phyloP scores from a whole-genome alignment of 1,284 basidiomycete species.

The Cerrena zonata region DNA sequence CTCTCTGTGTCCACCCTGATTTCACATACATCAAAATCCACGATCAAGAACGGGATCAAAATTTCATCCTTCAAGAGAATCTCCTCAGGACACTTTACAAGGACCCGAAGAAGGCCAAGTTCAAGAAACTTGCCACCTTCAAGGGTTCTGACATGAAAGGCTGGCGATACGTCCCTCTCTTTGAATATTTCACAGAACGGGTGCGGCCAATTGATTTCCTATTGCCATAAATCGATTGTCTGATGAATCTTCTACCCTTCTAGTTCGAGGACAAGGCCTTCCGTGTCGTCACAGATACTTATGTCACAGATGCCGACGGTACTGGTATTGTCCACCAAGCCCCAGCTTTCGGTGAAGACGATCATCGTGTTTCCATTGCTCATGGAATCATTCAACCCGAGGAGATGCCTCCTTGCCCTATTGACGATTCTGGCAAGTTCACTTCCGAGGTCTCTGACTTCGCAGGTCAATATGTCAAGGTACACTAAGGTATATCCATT shows the following conservation, averaged over 20 bases:
- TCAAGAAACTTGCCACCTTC: conserved; percentile 84
- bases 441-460: conserved; percentile 89
- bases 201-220: conserved; percentile 37
- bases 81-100: conserved; percentile 91
- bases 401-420: conserved; percentile 92
- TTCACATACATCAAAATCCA: conserved; percentile 97
- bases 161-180: conserved; percentile 93
- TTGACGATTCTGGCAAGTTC: conserved; percentile 87
- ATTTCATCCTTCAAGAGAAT: conserved; percentile 90
- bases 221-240: not conserved
- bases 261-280: conserved; percentile 91
- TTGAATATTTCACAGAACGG: conserved; percentile 94
- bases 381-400: conserved; percentile 79
- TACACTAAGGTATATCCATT: conserved; percentile 21
- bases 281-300: conserved; percentile 84
- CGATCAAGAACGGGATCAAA: conserved; percentile 82
- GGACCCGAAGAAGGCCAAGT: conserved; percentile 96
- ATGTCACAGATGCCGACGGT: conserved; percentile 90
- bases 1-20: conserved; percentile 92
- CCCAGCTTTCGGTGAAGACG: conserved; percentile 97
- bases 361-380: conserved; percentile 88
- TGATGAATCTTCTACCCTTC: not conserved
- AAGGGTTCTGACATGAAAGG: conserved; percentile 91
- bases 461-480: conserved; percentile 88
- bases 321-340: conserved; percentile 99